Evolutionary conservation across 257 asterid species (phyloP).

Genomic region (Nyctanthes arbortristis): DNA sequence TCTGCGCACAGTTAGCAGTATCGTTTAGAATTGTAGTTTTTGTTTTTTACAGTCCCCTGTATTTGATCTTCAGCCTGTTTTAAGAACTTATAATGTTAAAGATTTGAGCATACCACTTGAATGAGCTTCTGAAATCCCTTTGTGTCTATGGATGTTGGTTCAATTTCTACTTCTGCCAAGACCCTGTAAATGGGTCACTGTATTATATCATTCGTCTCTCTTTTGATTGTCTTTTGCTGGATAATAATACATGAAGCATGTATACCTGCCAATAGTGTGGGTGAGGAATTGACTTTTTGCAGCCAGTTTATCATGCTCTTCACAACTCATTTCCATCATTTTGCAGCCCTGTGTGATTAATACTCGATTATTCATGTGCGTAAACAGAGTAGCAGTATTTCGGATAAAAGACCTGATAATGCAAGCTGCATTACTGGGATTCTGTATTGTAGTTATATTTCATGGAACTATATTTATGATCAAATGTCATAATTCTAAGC

Average conservation of each 20-base stretch:
- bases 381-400: too few relatives aligned
- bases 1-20: constrained; percentile 47
- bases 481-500: too few relatives aligned
- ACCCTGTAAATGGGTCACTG: constrained; percentile 46
- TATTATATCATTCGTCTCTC: neutral
- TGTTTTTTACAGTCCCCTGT: neutral
- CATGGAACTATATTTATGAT: neutral
- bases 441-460: too few relatives aligned
- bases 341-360: constrained; percentile 66
- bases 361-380: neutral
- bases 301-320: constrained; percentile 76
- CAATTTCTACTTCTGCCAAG: constrained; percentile 65
- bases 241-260: constrained; percentile 6
- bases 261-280: constrained; percentile 84
- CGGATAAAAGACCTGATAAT: too few relatives aligned
- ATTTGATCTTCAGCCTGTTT: neutral
- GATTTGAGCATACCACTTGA: constrained; percentile 65
- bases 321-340: constrained; percentile 88
- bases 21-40: neutral
- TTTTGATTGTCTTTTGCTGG: neutral
- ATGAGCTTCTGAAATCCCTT: constrained; percentile 86
- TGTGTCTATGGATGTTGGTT: constrained; percentile 79
- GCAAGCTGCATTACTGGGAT: neutral
- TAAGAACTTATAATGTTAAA: neutral
- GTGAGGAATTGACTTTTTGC: constrained; percentile 85